Evolutionary conservation across 2,329 filamentous ascomycete species (phyloP).

Genomic region (Truncatella angustata): DNA sequence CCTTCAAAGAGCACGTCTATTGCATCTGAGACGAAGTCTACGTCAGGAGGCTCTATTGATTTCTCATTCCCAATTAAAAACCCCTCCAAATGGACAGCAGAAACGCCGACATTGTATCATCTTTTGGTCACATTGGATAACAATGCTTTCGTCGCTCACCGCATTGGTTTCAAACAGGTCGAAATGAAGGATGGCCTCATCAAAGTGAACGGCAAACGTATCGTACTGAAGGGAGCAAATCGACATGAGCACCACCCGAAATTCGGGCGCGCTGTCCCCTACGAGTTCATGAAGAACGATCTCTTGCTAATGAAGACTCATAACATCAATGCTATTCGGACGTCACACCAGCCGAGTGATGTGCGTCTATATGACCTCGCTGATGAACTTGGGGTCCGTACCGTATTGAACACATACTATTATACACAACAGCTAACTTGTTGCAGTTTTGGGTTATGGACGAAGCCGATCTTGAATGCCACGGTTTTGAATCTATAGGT

Average conservation of each 20-base stretch:
- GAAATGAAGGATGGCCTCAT: conserved; percentile 57
- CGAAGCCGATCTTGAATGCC: conserved; percentile 41
- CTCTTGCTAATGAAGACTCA: conserved; percentile 59
- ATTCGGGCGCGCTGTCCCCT: conserved; percentile 52
- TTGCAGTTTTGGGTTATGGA: conserved; percentile 54
- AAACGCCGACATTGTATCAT: conserved; percentile 56
- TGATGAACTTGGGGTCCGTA: conserved; percentile 47
- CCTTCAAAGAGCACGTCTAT: conserved; percentile 54
- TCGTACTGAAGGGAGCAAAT: conserved; percentile 59
- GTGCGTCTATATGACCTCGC: conserved; percentile 51
- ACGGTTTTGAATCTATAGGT: conserved; percentile 31
- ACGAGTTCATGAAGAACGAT: conserved; percentile 53
- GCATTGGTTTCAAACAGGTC: conserved; percentile 57
- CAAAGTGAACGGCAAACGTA: conserved; percentile 55
- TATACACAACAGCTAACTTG: conserved; percentile 9
- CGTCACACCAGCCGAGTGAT: conserved; percentile 58
- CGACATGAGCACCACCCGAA: conserved; percentile 61
- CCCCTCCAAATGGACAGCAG: conserved; percentile 61
- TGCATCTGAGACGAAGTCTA: conserved; percentile 49
- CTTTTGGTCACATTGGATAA: conserved; percentile 27
- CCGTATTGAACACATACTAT: not conserved
- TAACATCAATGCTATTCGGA: conserved; percentile 63
- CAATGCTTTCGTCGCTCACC: conserved; percentile 40
- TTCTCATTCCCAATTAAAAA: conserved; percentile 34
- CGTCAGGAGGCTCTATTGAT: conserved; percentile 32